Conservation (phyloP, 805 yeast genomes). For the Sugiyamaella mastotermitis region DNA sequence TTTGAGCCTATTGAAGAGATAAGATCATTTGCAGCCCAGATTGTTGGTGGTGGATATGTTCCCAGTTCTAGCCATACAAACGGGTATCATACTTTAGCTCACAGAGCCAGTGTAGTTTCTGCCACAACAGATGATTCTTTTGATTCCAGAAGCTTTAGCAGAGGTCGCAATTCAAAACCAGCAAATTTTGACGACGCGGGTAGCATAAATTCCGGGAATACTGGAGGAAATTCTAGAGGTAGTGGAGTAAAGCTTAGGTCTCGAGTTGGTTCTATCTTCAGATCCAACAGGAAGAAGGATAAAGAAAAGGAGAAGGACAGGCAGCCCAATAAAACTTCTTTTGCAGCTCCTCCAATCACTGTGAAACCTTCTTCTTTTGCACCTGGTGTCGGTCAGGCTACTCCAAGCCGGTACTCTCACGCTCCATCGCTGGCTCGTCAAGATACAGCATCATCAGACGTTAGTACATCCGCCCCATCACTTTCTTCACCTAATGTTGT, state of each 20-base stretch:
- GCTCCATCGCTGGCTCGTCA: slow-evolving; percentile 9
- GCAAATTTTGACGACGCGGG: slow-evolving; percentile 16
- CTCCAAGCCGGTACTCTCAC: slow-evolving; percentile 1
- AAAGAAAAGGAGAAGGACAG: slow-evolving; percentile 5
- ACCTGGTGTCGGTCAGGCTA: background rate
- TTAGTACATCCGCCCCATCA: background rate
- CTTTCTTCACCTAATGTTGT: background rate
- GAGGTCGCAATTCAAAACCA: too few relatives aligned
- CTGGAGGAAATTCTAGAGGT: slow-evolving; percentile 4
- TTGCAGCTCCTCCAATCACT: too few relatives aligned
- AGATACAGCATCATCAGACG: slow-evolving; percentile 8
- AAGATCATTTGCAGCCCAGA: slow-evolving; percentile 44
- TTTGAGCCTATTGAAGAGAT: slow-evolving; percentile 60
- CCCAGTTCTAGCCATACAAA: too few relatives aligned
- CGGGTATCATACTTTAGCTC: too few relatives aligned
- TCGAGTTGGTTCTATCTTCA: slow-evolving; percentile 33
- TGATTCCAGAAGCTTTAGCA: too few relatives aligned
- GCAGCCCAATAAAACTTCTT: too few relatives aligned
- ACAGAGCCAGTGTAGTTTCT: too few relatives aligned
- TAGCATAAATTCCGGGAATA: slow-evolving; percentile 14
- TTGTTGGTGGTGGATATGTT: slow-evolving; percentile 24
- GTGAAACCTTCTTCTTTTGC: background rate
- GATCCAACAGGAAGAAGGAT: slow-evolving; percentile 24
- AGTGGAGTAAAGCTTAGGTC: slow-evolving; percentile 25
- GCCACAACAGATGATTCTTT: too few relatives aligned